These are phyloP conservation scores for Kingdonia uniflora DNA, from an alignment of 164 flowering plant genomes.

Conservation along the genomic window DNA sequence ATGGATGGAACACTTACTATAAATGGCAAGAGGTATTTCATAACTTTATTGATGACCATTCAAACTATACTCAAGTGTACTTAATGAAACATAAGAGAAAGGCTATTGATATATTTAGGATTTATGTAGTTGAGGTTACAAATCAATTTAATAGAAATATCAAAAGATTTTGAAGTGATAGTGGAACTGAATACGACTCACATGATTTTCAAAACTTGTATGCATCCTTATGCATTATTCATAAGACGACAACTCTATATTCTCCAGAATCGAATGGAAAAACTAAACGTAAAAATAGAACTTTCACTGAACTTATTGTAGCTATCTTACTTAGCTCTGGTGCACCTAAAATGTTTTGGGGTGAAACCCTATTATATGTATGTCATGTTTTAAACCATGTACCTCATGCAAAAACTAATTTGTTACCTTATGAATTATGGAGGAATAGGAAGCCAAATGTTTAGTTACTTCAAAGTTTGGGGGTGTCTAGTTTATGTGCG, in stretches of 20 bases:
- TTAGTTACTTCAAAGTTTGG: conserved; percentile 1
- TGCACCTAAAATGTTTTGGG: not conserved
- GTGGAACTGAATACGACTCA: no score
- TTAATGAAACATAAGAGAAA: conserved; percentile 4
- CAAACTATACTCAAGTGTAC: conserved; percentile 5
- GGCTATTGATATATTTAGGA: conserved; percentile 4
- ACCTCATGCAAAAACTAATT: not conserved
- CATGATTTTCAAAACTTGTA: no score
- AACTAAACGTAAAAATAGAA: no score
- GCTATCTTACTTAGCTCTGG: not conserved
- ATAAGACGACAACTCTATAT: no score
- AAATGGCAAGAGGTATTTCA: conserved; percentile 12
- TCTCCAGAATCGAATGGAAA: no score
- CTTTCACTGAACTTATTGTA: not conserved
- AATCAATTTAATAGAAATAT: no score
- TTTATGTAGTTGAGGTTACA: not conserved
- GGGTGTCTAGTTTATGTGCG: conserved; percentile 1
- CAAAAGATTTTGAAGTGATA: no score
- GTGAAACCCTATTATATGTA: not conserved
- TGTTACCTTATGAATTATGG: conserved; percentile 3
- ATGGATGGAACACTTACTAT: not conserved
- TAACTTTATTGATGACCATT: conserved; percentile 10
- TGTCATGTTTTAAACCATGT: conserved; percentile 1
- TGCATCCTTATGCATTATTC: no score
- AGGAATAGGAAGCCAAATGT: not conserved